Percentiles rank a stretch among this genome's conserved stretches.
Conservation (phyloP, 495 filamentous ascomycete genomes). For the Cenococcum geophilum region DNA sequence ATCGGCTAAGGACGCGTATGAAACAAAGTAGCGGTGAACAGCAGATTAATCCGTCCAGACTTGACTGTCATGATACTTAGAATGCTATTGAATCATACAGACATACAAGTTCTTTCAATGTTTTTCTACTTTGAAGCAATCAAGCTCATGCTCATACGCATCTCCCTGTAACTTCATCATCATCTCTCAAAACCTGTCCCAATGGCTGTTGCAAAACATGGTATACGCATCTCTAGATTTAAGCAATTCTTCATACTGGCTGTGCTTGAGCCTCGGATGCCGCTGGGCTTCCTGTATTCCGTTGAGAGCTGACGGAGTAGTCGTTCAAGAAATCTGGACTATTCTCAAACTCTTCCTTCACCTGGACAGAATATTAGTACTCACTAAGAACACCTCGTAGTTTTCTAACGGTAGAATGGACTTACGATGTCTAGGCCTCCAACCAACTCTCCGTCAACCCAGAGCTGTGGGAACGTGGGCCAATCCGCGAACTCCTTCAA, state of each 20-base stretch:
- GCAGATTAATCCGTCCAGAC: too few relatives aligned
- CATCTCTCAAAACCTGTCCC: too few relatives aligned
- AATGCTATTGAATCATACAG: too few relatives aligned
- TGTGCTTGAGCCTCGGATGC: constrained; percentile 6
- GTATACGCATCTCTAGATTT: not conserved
- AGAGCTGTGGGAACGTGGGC: constrained; percentile 94
- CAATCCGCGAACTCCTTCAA: constrained; percentile 93
- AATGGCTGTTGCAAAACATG: not conserved
- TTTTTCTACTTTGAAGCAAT: too few relatives aligned
- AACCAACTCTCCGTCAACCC: constrained; percentile 74
- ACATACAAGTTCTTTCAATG: too few relatives aligned
- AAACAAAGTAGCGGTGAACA: too few relatives aligned
- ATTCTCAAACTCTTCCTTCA: constrained; percentile 57
- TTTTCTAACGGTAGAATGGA: constrained; percentile 28
- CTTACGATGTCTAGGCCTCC: constrained; percentile 93
- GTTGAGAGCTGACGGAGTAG: constrained; percentile 47
- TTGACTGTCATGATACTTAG: too few relatives aligned
- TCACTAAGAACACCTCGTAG: not conserved
- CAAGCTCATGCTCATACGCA: too few relatives aligned
- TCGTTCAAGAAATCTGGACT: constrained; percentile 70
- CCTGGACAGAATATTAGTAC: constrained; percentile 33
- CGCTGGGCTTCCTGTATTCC: constrained; percentile 6
- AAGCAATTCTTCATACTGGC: not conserved
- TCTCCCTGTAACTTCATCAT: too few relatives aligned
- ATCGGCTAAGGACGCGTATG: too few relatives aligned